Evolutionary conservation across 2,329 filamentous ascomycete genomes (phyloP), one percentile per base, ranked within the genome.

Genomic region (Fonsecaea monophora): DNA sequence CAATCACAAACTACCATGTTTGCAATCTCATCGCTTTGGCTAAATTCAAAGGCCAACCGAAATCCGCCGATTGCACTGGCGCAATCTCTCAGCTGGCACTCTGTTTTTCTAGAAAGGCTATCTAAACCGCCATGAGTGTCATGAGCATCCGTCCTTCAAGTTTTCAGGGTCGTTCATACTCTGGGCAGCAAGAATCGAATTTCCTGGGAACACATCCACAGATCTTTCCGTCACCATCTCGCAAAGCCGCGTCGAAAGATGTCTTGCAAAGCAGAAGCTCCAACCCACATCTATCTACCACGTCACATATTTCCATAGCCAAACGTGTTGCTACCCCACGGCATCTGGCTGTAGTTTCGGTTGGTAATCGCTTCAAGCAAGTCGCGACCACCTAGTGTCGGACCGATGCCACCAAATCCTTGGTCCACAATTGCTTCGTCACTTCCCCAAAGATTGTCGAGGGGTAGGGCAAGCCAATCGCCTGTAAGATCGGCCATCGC

Each of bases 391-490:
- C 85, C 86, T 13, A 89, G 80, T 76, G 87, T 86, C n/a, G 86
- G 86, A 0, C 87, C 87, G 21, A 83, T 86, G 25, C 87, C 86
- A 62, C 87, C 85, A 1, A 85, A 82, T 12, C 84, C 85, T 72
- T 84, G 84, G 68, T 82, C 80, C 50, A 82, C 80, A 4, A 76
- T 78, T 2, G 77, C 77, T 9, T 78, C 79, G 15, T 79, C 79
- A 60, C 76, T 80, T 69, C 84, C 83, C 62, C 88, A 82, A 67
- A 89, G 82, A 53, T 86, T 85, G 74, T 89, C 86, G 2, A 89
- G 78, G 1, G 86, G 86, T n/a, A 89, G 74, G 0, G 86, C 84
- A 59, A 89, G 80, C 87, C 87, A 89, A 74, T 88, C 86, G 2
- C 71, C 65, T 2, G 68, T 62, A 38, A 68, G 65, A 30, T 66